Evolutionary conservation across 1,284 basidiomycete species (phyloP).

Genomic region (Phellopilus nigrolimitatus): DNA sequence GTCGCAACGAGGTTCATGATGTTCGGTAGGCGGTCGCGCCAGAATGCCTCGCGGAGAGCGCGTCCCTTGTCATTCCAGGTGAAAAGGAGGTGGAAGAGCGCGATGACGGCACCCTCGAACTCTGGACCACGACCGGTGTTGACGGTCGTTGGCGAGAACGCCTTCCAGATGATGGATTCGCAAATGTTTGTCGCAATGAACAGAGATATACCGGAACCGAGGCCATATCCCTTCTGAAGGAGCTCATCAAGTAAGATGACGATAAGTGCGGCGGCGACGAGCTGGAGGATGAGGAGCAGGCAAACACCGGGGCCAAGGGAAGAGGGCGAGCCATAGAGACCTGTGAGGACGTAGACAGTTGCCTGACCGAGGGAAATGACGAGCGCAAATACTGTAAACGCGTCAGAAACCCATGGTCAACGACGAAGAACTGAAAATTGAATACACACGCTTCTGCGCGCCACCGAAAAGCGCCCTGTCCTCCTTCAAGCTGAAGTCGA

Average conservation of each 20-base stretch:
- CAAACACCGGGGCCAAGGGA: slow-evolving; percentile 97
- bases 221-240: slow-evolving; percentile 97
- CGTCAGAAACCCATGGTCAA: slow-evolving; percentile 15
- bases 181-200: slow-evolving; percentile 99
- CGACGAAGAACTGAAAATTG: slow-evolving; percentile 2
- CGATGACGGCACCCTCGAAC: slow-evolving; percentile 95
- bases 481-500: slow-evolving; percentile 97
- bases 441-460: slow-evolving; percentile 89
- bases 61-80: slow-evolving; percentile 99
- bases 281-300: slow-evolving; percentile 91
- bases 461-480: slow-evolving; percentile 94
- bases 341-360: slow-evolving; percentile 96
- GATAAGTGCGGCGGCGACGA: slow-evolving; percentile 90
- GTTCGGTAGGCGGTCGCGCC: slow-evolving; percentile 95
- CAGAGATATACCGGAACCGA: slow-evolving; percentile 96
- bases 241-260: slow-evolving; percentile 98
- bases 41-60: slow-evolving; percentile 96
- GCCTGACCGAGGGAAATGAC: slow-evolving; percentile 96
- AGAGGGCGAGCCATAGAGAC: slow-evolving; percentile 91
- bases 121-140: slow-evolving; percentile 98
- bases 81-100: slow-evolving; percentile 96
- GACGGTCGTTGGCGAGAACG: slow-evolving; percentile 96
- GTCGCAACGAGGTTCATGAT: slow-evolving; percentile 98
- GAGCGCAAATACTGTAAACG: slow-evolving; percentile 81
- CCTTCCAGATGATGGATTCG: slow-evolving; percentile 99